Base-by-base conservation (phyloP, 2,329 filamentous ascomycete genomes). In the Dichotomopilus funicola region DNA sequence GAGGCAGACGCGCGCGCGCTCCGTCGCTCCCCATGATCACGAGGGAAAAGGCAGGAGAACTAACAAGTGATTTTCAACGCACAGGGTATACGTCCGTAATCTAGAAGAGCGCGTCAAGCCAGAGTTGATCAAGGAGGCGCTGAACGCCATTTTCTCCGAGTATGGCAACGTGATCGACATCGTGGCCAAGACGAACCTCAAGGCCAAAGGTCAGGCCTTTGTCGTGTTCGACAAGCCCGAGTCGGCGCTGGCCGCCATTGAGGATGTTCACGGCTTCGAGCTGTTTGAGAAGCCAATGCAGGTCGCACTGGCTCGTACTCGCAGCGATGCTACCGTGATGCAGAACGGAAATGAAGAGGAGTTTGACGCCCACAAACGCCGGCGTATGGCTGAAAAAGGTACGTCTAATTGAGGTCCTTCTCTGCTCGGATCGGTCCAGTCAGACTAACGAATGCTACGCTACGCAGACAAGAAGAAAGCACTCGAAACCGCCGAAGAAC, bases 201-300 rank as follows among this genome's bases (percentile, higher is more conserved):
- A 89, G 70, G 89, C 90, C 44, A 96, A 95, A 70, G 94, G 94
- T 10, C 94, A 99, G 73, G 94, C 94, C 0, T 99, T 99, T 68
- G 75, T 99, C 49, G 91, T 97, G 46, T 97, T 91, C 69, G 90
- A 95, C 64, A 81, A 78, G 59, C 76, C 86, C n/a, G 87, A 91
- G 54, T 82, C 85, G n/a, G 91, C 91, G 3, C 76, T 81, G 51
- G 80, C 83, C 60, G 92, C 94, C 13, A 87, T 96, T 59, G 89
- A 95, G 51, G 89, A 95, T 64, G 79, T 95, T 59, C 88, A 96
- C 66, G 92, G 90, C 7, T 99, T 99, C 70, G 88, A 95, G 64
- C 75, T 99, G 4, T 95, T 95, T 65, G 90, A 88, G 49, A 95
- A 96, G 74, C 86, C 88, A 1, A 95, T 99, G 86, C 81, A 85